Conservation (phyloP, 345 rosid species). For the Rhodamnia rubescens region DNA sequence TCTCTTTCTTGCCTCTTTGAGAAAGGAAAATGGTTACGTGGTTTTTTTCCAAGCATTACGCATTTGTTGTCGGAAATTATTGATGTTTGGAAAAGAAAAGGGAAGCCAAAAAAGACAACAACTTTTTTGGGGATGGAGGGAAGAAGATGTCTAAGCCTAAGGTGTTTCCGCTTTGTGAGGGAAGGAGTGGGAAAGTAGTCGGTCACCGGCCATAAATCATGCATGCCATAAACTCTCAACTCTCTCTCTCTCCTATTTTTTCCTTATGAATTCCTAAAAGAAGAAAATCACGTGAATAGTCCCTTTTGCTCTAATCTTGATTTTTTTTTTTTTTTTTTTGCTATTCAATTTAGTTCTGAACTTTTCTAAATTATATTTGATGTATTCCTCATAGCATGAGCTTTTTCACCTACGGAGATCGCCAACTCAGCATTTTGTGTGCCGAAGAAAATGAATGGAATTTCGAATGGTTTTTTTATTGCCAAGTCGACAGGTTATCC, state of each 20-base stretch:
- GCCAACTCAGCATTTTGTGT: neutral
- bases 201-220: constrained; percentile 1
- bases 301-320: neutral
- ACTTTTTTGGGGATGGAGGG: neutral
- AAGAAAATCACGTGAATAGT: neutral
- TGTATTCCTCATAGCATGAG: neutral
- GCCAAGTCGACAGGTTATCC: neutral
- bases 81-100: neutral
- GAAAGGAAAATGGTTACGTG: neutral
- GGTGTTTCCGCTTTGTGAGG: neutral
- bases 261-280: neutral
- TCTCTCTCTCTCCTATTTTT: neutral
- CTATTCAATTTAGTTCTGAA: neutral
- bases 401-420: neutral
- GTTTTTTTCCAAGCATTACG: neutral
- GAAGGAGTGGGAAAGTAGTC: neutral
- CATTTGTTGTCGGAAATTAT: neutral
- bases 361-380: neutral
- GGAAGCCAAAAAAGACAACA: neutral
- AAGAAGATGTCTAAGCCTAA: neutral
- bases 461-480: neutral
- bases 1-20: neutral
- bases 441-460: neutral
- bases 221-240: neutral
- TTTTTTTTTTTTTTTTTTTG: neutral